Conservation (phyloP, 2,329 filamentous ascomycete species). For the Talaromyces sp. region DNA sequence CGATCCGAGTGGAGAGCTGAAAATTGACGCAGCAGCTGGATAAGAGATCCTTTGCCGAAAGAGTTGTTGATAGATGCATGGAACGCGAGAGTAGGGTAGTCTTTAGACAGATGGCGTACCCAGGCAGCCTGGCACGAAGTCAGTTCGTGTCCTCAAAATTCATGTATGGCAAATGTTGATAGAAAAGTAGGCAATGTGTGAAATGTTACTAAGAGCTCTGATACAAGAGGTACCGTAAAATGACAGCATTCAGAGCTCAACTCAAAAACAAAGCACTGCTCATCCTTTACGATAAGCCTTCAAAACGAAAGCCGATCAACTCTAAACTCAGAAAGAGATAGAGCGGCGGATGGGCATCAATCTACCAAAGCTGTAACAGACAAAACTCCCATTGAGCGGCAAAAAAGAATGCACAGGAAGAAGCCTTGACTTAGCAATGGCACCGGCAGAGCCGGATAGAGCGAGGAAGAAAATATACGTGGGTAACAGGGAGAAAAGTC, state of each 20-base stretch:
- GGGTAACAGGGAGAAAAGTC: background rate
- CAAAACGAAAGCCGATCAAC: conserved; percentile 85
- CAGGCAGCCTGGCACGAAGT: conserved; percentile 70
- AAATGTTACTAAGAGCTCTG: conserved; percentile 98
- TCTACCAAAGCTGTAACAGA: conserved; percentile 99
- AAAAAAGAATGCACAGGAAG: conserved; percentile 57
- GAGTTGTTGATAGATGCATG: conserved; percentile 92
- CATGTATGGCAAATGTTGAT: conserved; percentile 19
- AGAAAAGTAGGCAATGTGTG: conserved; percentile 64
- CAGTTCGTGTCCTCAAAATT: conserved; percentile 26
- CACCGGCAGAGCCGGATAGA: conserved; percentile 28
- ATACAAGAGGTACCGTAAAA: conserved; percentile 58
- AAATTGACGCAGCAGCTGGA: conserved; percentile 88
- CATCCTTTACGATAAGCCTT: conserved; percentile 70
- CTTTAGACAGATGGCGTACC: conserved; percentile 83
- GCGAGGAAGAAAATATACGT: conserved; percentile 17
- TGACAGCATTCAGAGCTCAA: conserved; percentile 78
- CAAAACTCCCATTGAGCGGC: conserved; percentile 68
- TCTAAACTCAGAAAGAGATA: conserved; percentile 61
- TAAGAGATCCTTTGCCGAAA: conserved; percentile 93
- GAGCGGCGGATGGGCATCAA: conserved; percentile 69
- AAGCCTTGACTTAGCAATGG: conserved; percentile 84
- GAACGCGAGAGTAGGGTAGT: conserved; percentile 91
- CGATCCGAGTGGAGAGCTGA: conserved; percentile 82
- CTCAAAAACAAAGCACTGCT: conserved; percentile 87